These are phyloP conservation scores for Silybum marianum DNA, from an alignment of 129 eudicot species.

Conservation along the genomic window DNA sequence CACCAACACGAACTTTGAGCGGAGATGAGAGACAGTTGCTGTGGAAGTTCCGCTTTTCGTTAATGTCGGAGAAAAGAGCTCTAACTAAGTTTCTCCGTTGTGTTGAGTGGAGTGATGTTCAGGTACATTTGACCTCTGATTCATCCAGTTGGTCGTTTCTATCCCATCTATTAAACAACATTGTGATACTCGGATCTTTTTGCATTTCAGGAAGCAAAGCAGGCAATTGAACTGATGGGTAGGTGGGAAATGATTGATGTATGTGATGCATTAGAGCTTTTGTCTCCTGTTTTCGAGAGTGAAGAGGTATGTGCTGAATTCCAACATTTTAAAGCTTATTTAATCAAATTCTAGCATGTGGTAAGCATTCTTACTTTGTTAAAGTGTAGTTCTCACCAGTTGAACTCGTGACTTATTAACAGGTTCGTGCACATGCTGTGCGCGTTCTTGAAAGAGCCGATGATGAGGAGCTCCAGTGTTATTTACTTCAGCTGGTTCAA, in stretches of 20 bases:
- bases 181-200: background rate
- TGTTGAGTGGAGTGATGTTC: constrained; percentile 99
- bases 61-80: constrained; percentile 93
- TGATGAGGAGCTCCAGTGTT: constrained; percentile 98
- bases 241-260: constrained; percentile 97
- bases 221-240: constrained; percentile 90
- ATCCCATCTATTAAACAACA: background rate
- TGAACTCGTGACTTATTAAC: constrained; percentile 13
- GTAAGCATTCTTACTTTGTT: constrained; percentile 12
- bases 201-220: constrained; percentile 88
- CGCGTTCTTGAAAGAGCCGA: constrained; percentile 97
- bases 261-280: constrained; percentile 96
- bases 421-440: constrained; percentile 99
- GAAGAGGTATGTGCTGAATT: constrained; percentile 75
- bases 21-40: constrained; percentile 96
- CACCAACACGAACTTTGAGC: constrained; percentile 90
- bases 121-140: constrained; percentile 43
- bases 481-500: constrained; percentile 96
- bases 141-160: background rate
- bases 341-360: background rate
- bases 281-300: constrained; percentile 97
- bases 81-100: constrained; percentile 94
- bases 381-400: constrained; percentile 10
- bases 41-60: constrained; percentile 96
- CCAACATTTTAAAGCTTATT: background rate